Evolutionary conservation across 768 basidiomycete species (phyloP), one percentile per base, ranked within the genome.

Genomic region (Termitomyces sp.): DNA sequence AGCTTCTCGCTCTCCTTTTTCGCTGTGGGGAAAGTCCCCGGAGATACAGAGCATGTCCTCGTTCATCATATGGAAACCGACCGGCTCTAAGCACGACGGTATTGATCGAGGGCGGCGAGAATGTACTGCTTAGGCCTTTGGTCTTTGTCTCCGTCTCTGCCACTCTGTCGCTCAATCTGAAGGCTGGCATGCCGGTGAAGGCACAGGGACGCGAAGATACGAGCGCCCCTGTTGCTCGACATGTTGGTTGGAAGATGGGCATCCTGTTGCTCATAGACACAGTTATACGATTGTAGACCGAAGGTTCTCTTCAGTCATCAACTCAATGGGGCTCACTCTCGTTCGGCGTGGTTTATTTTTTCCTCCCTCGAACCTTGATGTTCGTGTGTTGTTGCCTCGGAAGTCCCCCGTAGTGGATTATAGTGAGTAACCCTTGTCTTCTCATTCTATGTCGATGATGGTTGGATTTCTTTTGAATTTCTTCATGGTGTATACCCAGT

Each of bases 1-100:
- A 80, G 80, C 73, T 64, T 57, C 58, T 55, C 56, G 69, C 76
- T 79, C 78, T 79, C 74, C 61, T 55, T 62, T 79, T 75, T 61
- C 64, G 87, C 89, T 91, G 89, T 86, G 89, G 89, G 89, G 88
- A 91, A 91, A 91, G 89, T 91, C 89, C 87, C 89, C 89, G 89
- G 89, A 91, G 89, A 82, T 72, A 81, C 86, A 87, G 88, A 89
- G 84, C 68, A 74, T 79, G 72, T 76, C 75, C 78, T 82, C 76
- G 71, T 74, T 77, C 77, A 62, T 52, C 67, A 70, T 65, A 78
- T 65, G 89, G 88, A 89, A 86, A 91, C 79, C 88, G 70, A 76
- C 87, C 83, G 80, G 79, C 85, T 79, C 74, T 74, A 90, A 88
- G 83, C 79, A 80, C 79, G 85, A 79, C 81, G 82, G 85, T 82